phyloP scores from a whole-genome alignment of 805 yeast genomes.

The Suhomyces canberraensis region DNA sequence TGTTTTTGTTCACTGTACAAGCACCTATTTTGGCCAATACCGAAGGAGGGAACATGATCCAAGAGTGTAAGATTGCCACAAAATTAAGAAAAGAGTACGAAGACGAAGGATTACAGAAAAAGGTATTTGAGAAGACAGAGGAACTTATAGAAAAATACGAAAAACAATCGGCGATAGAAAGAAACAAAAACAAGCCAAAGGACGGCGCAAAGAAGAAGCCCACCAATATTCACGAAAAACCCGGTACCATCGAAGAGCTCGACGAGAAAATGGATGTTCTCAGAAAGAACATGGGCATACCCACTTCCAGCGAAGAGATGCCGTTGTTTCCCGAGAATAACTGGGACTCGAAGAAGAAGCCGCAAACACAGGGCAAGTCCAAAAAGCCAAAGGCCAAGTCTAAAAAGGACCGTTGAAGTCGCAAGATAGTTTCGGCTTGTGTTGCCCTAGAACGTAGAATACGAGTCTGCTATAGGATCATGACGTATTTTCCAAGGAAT shows the following conservation, averaged over 20 bases:
- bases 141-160: slow-evolving; percentile 58
- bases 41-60: slow-evolving; percentile 66
- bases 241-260: slow-evolving; percentile 34
- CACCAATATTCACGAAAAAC: slow-evolving; percentile 31
- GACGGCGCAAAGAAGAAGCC: slow-evolving; percentile 16
- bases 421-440: too few species aligned
- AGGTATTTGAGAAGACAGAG: slow-evolving; percentile 60
- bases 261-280: slow-evolving; percentile 30
- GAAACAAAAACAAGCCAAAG: slow-evolving; percentile 41
- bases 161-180: slow-evolving; percentile 63
- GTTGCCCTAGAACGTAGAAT: too few species aligned
- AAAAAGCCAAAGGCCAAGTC: too few species aligned
- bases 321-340: slow-evolving; percentile 28
- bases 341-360: too few species aligned
- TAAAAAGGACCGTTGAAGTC: too few species aligned
- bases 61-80: slow-evolving; percentile 63
- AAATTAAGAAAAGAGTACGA: slow-evolving; percentile 60
- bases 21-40: slow-evolving; percentile 65
- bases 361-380: too few species aligned
- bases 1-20: slow-evolving; percentile 62
- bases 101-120: slow-evolving; percentile 58
- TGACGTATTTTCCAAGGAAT: too few species aligned
- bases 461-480: too few species aligned
- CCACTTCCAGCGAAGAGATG: slow-evolving; percentile 15
- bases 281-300: slow-evolving; percentile 19